Conservation (phyloP, 176 grass and related monocot species). For the Raddia distichophylla region DNA sequence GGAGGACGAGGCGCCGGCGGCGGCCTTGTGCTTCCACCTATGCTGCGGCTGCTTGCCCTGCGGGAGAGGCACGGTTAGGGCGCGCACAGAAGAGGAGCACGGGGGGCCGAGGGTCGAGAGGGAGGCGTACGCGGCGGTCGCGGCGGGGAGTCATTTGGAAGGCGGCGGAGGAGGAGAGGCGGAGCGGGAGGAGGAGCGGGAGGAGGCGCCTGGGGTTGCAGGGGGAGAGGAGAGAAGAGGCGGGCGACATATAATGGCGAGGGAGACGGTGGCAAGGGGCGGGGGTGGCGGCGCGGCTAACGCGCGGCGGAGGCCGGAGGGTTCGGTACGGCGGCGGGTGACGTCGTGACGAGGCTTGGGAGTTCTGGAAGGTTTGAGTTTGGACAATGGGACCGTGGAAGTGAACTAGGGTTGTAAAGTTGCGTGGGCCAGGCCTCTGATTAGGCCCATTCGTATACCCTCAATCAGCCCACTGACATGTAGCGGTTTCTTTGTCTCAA, state of each 20-base stretch:
- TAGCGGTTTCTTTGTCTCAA: no score
- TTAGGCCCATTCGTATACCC: no score
- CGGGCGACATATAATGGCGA: slow-evolving; percentile 22
- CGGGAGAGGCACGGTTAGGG: background rate
- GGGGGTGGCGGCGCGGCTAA: background rate
- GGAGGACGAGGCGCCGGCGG: background rate
- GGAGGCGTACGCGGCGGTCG: no score
- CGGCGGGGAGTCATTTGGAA: slow-evolving; percentile 31
- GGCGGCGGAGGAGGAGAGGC: slow-evolving; percentile 27
- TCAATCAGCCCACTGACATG: no score
- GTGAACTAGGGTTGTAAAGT: no score
- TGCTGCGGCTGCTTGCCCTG: slow-evolving; percentile 44
- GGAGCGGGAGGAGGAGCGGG: slow-evolving; percentile 42
- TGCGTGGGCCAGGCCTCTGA: no score
- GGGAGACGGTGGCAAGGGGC: background rate
- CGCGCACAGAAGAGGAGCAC: background rate
- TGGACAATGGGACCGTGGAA: background rate
- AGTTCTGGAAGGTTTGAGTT: no score
- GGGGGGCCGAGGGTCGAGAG: background rate
- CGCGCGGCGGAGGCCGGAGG: background rate
- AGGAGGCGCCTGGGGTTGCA: slow-evolving; percentile 38
- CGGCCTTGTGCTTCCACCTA: slow-evolving; percentile 54
- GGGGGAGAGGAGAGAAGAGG: slow-evolving; percentile 29
- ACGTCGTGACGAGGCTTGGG: background rate
- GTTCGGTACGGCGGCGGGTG: background rate